These are phyloP conservation scores for Phlegmacium glaucopus DNA, from an alignment of 768 basidiomycete species.

Conservation along the genomic window DNA sequence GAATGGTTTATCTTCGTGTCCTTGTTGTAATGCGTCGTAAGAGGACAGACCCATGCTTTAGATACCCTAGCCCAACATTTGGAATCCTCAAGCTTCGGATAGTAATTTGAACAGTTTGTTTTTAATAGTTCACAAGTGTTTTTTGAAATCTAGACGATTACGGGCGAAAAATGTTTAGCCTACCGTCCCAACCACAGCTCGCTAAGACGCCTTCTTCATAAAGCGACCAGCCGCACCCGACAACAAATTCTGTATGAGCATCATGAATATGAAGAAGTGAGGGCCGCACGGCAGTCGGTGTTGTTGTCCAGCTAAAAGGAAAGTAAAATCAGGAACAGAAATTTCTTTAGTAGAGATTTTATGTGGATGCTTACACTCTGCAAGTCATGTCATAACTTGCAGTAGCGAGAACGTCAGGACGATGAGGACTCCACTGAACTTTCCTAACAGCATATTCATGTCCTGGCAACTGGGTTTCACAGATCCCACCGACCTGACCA, in stretches of 20 bases:
- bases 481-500: constrained; percentile 64
- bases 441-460: constrained; percentile 91
- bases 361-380: constrained; percentile 62
- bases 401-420: constrained; percentile 61
- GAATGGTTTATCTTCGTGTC: no score
- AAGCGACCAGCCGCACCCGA: constrained; percentile 89
- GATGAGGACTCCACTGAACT: constrained; percentile 87
- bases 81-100: no score
- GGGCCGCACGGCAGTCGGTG: constrained; percentile 42
- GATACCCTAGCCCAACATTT: no score
- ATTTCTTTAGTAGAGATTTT: constrained; percentile 4
- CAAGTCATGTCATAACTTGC: constrained; percentile 95
- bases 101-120: no score
- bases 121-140: no score
- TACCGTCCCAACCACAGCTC: constrained; percentile 91
- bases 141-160: constrained; percentile 27
- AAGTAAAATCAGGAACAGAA: neutral
- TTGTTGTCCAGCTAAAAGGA: constrained; percentile 67
- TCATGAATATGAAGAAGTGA: constrained; percentile 73
- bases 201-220: constrained; percentile 85
- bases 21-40: no score
- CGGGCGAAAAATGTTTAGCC: constrained; percentile 67
- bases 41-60: no score
- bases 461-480: constrained; percentile 68
- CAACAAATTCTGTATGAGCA: constrained; percentile 92